These are phyloP conservation scores for Exserohilum rostratum DNA, from an alignment of 2,329 filamentous ascomycete genomes.

Conservation along the genomic window DNA sequence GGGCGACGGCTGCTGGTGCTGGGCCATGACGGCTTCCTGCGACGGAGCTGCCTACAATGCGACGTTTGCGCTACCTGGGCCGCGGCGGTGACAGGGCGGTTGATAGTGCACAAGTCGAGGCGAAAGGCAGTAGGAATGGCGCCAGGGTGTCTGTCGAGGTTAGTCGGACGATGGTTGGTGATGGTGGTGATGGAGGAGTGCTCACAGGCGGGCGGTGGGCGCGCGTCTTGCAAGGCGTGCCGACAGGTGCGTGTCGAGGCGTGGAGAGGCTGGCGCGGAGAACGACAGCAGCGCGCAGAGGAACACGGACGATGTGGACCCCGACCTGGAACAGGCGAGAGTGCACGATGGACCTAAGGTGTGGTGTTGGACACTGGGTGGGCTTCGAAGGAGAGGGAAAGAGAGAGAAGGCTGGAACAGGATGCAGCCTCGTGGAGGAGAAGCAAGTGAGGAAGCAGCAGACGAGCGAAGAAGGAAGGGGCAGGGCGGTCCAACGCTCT, in stretches of 20 bases:
- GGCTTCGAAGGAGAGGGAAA: constrained; percentile 9
- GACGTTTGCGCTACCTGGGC: constrained; percentile 18
- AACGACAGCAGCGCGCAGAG: constrained; percentile 32
- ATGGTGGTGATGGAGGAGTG: constrained; percentile 3
- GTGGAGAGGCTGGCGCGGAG: constrained; percentile 33
- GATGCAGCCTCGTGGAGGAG: constrained; percentile 25
- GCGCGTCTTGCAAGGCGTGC: constrained; percentile 21
- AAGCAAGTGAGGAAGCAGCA: constrained; percentile 29
- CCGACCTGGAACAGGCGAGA: constrained; percentile 10
- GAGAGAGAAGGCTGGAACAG: constrained; percentile 13
- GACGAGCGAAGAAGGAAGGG: constrained; percentile 33
- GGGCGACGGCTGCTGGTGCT: constrained; percentile 78
- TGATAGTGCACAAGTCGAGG: constrained; percentile 9
- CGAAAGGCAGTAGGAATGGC: background rate
- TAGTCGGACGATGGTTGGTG: constrained; percentile 2
- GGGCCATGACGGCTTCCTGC: constrained; percentile 60
- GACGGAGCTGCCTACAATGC: constrained; percentile 14
- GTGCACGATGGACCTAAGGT: constrained; percentile 11
- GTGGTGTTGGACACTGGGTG: constrained; percentile 17
- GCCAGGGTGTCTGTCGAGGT: constrained; percentile 1
- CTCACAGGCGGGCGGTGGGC: constrained; percentile 17
- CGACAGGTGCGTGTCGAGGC: constrained; percentile 26
- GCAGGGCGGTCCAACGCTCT: constrained; percentile 33
- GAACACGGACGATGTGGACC: constrained; percentile 21
- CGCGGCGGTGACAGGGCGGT: constrained; percentile 16